Evolutionary conservation across 139 green algal genomes (phyloP).

Genomic region (Bryopsis sp.): DNA sequence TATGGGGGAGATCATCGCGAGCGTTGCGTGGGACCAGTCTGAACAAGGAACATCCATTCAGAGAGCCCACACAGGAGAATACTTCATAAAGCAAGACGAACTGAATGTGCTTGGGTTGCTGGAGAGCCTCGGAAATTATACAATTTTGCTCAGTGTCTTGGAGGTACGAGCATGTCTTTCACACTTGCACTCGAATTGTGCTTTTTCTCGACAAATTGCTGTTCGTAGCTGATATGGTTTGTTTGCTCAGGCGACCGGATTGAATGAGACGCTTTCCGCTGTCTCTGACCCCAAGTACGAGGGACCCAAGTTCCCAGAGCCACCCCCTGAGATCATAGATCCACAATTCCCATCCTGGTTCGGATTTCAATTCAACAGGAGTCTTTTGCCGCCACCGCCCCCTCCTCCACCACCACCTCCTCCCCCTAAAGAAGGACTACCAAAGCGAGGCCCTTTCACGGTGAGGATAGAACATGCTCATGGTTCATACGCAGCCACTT

Average conservation of each 20-base stretch:
- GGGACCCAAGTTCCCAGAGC: constrained; percentile 20
- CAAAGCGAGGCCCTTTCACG: constrained; percentile 7
- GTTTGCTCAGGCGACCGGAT: constrained; percentile 23
- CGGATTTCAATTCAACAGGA: constrained; percentile 6
- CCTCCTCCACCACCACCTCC: background rate
- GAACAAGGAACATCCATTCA: background rate
- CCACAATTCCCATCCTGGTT: constrained; percentile 23
- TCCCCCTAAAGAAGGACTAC: constrained; percentile 14
- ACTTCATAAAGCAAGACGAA: constrained; percentile 9
- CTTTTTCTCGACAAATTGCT: too few relatives aligned
- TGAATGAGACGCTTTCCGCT: constrained; percentile 26
- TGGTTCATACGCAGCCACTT: too few relatives aligned
- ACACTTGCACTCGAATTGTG: too few relatives aligned
- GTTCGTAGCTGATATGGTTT: too few relatives aligned
- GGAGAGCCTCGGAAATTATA: constrained; percentile 27
- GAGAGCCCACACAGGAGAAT: background rate
- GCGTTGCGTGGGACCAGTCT: background rate
- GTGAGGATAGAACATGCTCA: too few relatives aligned
- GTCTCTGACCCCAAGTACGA: constrained; percentile 28
- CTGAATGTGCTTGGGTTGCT: constrained; percentile 38
- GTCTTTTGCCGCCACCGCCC: background rate
- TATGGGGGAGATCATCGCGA: background rate
- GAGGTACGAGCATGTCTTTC: too few relatives aligned
- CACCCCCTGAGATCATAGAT: background rate
- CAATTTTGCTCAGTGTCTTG: constrained; percentile 39